Conservation (phyloP, 2,329 filamentous ascomycete species). For the Epichloe hybrida region DNA sequence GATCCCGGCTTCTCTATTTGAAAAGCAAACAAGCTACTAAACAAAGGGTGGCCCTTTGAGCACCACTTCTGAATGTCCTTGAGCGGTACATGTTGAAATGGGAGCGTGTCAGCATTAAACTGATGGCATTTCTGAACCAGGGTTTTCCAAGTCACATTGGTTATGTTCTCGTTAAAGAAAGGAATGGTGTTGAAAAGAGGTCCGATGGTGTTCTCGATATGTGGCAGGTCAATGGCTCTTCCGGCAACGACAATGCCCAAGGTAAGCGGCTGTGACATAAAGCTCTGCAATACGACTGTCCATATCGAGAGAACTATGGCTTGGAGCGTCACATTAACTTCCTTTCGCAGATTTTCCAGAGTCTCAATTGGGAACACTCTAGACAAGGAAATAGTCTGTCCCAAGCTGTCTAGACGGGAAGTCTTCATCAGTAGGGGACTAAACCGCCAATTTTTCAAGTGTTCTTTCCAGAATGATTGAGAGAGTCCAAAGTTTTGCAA, state of each 20-base stretch:
- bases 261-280: conserved; percentile 33
- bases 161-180: conserved; percentile 38
- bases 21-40: conserved; percentile 75
- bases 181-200: conserved; percentile 87
- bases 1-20: conserved; percentile 35
- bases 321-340: conserved; percentile 62
- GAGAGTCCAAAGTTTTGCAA: conserved; percentile 32
- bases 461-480: conserved; percentile 52
- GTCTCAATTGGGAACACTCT: conserved; percentile 22
- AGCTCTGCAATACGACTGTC: conserved; percentile 45
- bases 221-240: conserved; percentile 53
- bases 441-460: conserved; percentile 28
- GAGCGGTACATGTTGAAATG: conserved; percentile 61
- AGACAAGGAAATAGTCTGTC: conserved; percentile 1
- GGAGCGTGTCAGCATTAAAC: conserved; percentile 53
- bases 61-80: conserved; percentile 73
- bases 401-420: conserved; percentile 8
- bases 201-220: conserved; percentile 55
- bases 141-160: conserved; percentile 40
- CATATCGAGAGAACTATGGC: conserved; percentile 66
- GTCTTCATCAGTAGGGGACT: not conserved
- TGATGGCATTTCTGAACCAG: conserved; percentile 53
- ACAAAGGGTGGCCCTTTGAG: conserved; percentile 45
- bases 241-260: conserved; percentile 72
- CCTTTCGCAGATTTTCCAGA: conserved; percentile 40